Evolutionary conservation across 768 basidiomycete genomes (phyloP).

Genomic region (Lentinula guzmanii): DNA sequence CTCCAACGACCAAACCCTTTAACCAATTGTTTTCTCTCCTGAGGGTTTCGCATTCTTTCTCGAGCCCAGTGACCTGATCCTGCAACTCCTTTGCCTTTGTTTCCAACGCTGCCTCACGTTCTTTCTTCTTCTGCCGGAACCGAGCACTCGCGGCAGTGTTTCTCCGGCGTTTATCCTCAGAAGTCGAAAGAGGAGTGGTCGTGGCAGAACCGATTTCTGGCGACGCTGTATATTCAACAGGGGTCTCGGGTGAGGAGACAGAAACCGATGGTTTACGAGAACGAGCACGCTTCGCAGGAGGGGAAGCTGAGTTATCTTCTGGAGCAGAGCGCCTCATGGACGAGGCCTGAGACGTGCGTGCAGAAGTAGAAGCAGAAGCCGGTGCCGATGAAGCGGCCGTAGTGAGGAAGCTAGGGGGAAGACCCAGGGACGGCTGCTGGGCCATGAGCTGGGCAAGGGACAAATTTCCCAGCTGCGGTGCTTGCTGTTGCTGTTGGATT

Average conservation of each 20-base stretch:
- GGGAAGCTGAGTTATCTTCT: slow-evolving; percentile 23
- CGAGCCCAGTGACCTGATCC: slow-evolving; percentile 70
- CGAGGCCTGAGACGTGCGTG: background rate
- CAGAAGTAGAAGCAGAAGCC: slow-evolving; percentile 13
- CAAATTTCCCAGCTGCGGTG: slow-evolving; percentile 27
- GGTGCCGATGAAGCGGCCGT: slow-evolving; percentile 15
- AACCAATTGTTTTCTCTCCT: slow-evolving; percentile 91
- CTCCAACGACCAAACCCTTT: slow-evolving; percentile 84
- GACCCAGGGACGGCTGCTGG: slow-evolving; percentile 17
- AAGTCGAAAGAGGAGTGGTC: slow-evolving; percentile 35
- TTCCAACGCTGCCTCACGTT: slow-evolving; percentile 87
- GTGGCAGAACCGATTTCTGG: background rate
- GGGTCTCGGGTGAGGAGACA: slow-evolving; percentile 18
- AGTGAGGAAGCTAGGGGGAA: background rate
- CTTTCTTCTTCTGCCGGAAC: slow-evolving; percentile 95
- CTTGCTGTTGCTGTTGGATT: slow-evolving; percentile 28
- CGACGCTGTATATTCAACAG: slow-evolving; percentile 19
- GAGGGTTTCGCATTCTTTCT: slow-evolving; percentile 87
- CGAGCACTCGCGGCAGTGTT: slow-evolving; percentile 94
- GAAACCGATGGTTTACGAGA: slow-evolving; percentile 45
- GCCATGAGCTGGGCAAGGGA: slow-evolving; percentile 72
- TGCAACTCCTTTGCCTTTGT: slow-evolving; percentile 84
- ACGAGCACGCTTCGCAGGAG: slow-evolving; percentile 50
- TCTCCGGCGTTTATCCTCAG: slow-evolving; percentile 89
- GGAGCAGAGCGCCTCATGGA: slow-evolving; percentile 12